Percentiles rank a stretch among this genome's conserved stretches.
phyloP scores from a whole-genome alignment of 169 alveolate species.

The Cryptosporidium canis region DNA sequence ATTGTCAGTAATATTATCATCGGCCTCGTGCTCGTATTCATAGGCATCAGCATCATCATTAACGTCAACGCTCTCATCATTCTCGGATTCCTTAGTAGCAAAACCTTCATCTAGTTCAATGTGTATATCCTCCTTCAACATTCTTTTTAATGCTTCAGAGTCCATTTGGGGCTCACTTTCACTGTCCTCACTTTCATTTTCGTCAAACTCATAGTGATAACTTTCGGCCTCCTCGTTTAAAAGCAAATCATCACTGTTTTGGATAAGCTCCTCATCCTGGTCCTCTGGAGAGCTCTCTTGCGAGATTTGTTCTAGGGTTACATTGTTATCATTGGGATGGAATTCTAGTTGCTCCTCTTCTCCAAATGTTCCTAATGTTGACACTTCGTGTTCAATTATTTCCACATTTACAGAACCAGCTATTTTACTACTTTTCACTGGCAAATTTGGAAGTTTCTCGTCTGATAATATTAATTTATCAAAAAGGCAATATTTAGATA shows the following conservation, averaged over 20 bases:
- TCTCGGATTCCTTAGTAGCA: conserved; percentile 9
- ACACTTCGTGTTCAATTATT: not conserved
- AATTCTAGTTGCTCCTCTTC: not conserved
- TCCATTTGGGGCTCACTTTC: conserved; percentile 1
- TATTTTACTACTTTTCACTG: not conserved
- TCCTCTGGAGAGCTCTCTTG: conserved; percentile 1
- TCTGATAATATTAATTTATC: not conserved
- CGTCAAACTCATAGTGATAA: not conserved
- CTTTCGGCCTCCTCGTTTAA: not conserved
- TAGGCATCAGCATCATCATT: conserved; percentile 25
- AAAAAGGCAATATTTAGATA: not conserved
- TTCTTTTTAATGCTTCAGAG: not conserved
- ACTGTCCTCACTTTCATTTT: conserved; percentile 1
- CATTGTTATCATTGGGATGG: not conserved
- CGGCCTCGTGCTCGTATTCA: conserved; percentile 40
- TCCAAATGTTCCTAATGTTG: conserved; percentile 11
- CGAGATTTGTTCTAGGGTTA: not conserved
- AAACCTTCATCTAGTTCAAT: conserved; percentile 57
- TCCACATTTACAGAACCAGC: not conserved
- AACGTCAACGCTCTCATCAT: conserved; percentile 3
- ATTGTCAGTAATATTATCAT: conserved; percentile 28
- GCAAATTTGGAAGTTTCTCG: not conserved
- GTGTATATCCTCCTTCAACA: conserved; percentile 8
- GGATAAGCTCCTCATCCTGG: not conserved
- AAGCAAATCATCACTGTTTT: not conserved